A percentile compares a stretch with the other conserved stretches of the same genome.
Conservation (phyloP, 495 filamentous ascomycete genomes). For the Aspergillus haitiensis region DNA sequence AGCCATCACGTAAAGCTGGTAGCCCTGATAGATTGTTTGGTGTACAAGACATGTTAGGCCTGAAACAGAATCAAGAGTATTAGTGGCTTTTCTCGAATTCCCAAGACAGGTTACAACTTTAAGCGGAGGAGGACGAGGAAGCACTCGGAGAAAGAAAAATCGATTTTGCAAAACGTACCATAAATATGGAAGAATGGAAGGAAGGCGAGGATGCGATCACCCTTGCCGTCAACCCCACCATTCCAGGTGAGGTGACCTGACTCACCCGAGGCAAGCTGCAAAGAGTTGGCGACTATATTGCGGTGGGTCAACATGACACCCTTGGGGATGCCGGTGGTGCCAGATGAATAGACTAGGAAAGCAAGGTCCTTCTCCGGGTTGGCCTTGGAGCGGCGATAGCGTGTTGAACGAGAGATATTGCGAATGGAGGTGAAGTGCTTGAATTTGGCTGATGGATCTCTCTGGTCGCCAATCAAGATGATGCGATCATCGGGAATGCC, state of each 20-base stretch:
- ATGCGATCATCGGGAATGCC: constrained; percentile 66
- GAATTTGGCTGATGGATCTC: constrained; percentile 56
- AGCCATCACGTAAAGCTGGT: constrained; percentile 70
- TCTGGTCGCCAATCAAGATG: constrained; percentile 74
- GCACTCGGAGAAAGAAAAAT: too few relatives aligned
- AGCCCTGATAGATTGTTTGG: constrained; percentile 64
- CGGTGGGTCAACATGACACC: constrained; percentile 85
- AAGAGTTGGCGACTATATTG: constrained; percentile 75
- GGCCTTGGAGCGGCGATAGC: constrained; percentile 49
- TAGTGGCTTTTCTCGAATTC: not conserved
- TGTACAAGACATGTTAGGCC: constrained; percentile 66
- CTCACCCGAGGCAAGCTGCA: constrained; percentile 60
- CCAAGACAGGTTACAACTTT: not conserved
- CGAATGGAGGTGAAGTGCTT: constrained; percentile 77
- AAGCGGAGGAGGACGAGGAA: not conserved
- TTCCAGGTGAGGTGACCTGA: constrained; percentile 58
- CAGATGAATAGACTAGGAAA: constrained; percentile 80
- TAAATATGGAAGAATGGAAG: constrained; percentile 97
- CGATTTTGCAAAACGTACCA: constrained; percentile 44
- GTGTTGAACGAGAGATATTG: constrained; percentile 54
- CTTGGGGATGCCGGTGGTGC: constrained; percentile 91
- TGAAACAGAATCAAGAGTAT: constrained; percentile 66
- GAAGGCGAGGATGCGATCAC: constrained; percentile 74
- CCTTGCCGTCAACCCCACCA: constrained; percentile 59
- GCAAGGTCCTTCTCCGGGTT: constrained; percentile 49